phyloP scores from a whole-genome alignment of 2,329 filamentous ascomycete genomes.

The Keithomyces neogunnii region DNA sequence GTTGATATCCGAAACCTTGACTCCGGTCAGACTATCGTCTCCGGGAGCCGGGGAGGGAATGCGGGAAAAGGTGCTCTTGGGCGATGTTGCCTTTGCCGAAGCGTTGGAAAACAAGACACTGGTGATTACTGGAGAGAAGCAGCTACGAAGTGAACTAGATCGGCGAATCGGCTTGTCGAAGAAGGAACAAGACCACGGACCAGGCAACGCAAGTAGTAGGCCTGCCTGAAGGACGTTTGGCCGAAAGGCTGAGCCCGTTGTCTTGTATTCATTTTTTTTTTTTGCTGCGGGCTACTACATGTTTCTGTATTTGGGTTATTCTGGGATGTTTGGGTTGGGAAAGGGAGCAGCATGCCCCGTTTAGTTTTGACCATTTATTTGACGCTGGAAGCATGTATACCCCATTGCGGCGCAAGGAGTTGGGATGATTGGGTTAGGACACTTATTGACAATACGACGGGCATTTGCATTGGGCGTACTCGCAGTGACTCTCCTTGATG shows the following conservation, averaged over 20 bases:
- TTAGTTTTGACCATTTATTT: neutral
- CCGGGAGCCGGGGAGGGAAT: constrained; percentile 14
- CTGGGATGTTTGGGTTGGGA: neutral
- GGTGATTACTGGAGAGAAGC: constrained; percentile 24
- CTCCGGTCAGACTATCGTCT: constrained; percentile 2
- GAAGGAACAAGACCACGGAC: constrained; percentile 7
- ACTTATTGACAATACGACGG: neutral
- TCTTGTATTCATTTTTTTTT: neutral
- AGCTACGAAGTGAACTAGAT: constrained; percentile 25
- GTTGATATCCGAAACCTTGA: constrained; percentile 8
- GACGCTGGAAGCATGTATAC: neutral
- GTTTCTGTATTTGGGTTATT: neutral
- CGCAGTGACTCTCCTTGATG: neutral
- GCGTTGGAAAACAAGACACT: constrained; percentile 31
- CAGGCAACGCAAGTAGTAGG: neutral
- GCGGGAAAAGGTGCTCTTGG: constrained; percentile 32
- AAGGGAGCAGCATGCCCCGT: neutral
- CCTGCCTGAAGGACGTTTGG: neutral
- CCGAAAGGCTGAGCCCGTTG: neutral
- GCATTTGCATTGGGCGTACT: neutral
- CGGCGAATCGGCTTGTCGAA: constrained; percentile 16
- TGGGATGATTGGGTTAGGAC: neutral
- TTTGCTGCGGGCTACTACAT: neutral
- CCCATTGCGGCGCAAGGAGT: neutral
- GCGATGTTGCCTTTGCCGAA: constrained; percentile 23